These are phyloP conservation scores for Patellifolia procumbens DNA, from an alignment of 179 eudicot species.

Conservation along the genomic window DNA sequence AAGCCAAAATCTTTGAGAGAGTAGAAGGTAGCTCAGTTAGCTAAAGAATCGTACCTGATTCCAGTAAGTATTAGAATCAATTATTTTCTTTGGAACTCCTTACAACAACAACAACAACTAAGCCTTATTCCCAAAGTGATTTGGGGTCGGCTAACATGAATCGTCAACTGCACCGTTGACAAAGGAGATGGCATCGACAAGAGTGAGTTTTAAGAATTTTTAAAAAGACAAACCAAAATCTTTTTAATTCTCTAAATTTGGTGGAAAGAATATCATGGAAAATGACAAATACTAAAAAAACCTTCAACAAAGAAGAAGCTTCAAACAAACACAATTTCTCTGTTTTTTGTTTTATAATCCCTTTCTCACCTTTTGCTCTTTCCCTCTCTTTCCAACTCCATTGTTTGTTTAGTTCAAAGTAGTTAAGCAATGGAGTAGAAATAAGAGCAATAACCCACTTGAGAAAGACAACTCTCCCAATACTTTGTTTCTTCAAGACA, in stretches of 20 bases:
- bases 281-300: conserved; percentile 13
- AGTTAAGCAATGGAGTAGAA: conserved; percentile 34
- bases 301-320: conserved; percentile 20
- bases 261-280: conserved; percentile 3
- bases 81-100: too few species aligned
- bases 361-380: neutral
- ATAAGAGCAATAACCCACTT: conserved; percentile 23
- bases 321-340: conserved; percentile 15
- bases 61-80: too few species aligned
- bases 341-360: neutral
- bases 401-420: conserved; percentile 18
- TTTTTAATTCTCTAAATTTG: neutral
- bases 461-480: conserved; percentile 33
- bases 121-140: too few species aligned
- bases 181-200: too few species aligned
- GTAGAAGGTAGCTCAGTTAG: too few species aligned
- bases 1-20: too few species aligned
- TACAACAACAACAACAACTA: neutral
- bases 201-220: neutral
- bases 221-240: neutral
- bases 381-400: neutral
- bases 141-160: too few species aligned
- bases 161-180: too few species aligned
- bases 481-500: conserved; percentile 20
- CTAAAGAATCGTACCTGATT: too few species aligned